Evolutionary conservation across 1,284 basidiomycete genomes (phyloP), one percentile per base, ranked within the genome.

Genomic region (Moesziomyces sp.): DNA sequence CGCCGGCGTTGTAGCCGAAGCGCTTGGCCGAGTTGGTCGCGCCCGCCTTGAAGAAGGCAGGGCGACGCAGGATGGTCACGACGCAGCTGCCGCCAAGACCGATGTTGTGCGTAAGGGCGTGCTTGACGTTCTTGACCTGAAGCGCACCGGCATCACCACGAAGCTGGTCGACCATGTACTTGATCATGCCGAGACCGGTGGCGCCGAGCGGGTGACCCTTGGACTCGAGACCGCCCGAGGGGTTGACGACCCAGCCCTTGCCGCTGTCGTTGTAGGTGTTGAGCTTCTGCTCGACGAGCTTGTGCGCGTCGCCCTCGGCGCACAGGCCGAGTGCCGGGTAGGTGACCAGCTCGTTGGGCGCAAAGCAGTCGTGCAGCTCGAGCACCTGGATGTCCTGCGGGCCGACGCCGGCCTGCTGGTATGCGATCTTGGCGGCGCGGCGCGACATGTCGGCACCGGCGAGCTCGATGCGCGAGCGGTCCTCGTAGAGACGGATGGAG

Each of bases 141-240:
- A 16, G 73, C 3, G 52, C 64, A 38, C 84, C 83, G 10, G 66
- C 82, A 70, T 85, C 83, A 46, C 80, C 81, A 21, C 78, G 75
- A 10, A 74, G 87, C 89, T 74, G 83, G 90, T 75, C 91, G 73
- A 90, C 88, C 69, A 94, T 91, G 82, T 93, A 94, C 84, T 92
- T 93, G 81, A 92, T 91, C 92, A 93, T 93, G 38, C 91, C 92
- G 18, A 94, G 85, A 1, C 93, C 93, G 8, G 91, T 93, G 2
- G 92, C 93, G 45, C 93, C 92, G 21, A 93, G 87, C 3, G 92
- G 92, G 82, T 82, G 79, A 2, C 93, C 93, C 82, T 93, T 94
- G 35, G 91, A 91, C 82, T 94, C 92, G 34, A 94, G 87, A 0
- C 93, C 93, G 38, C 93, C 93, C 57, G 90, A 83, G 0, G 93